Percentiles rank a stretch among this genome's conserved stretches.
Conservation (phyloP, 176 grass and related monocot genomes). For the Zoysia japonica region DNA sequence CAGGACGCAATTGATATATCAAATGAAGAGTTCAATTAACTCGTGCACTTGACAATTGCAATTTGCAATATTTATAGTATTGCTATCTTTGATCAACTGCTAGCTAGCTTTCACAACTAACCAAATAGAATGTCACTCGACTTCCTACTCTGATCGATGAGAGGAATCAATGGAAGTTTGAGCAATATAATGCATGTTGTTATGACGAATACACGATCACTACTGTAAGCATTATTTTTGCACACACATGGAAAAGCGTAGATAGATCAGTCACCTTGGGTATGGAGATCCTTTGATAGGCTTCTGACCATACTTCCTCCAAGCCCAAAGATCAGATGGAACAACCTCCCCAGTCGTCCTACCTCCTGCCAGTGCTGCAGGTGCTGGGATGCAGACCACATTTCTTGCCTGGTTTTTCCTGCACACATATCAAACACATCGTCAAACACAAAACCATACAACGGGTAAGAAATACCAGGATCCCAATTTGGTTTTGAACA, state of each 20-base stretch:
- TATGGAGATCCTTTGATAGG: conserved; percentile 99
- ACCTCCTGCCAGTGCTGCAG: conserved; percentile 50
- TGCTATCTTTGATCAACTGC: conserved; percentile 43
- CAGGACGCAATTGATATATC: conserved; percentile 15
- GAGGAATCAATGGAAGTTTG: conserved; percentile 47
- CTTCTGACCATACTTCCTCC: conserved; percentile 99
- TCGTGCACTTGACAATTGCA: conserved; percentile 31
- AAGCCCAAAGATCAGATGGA: conserved; percentile 98
- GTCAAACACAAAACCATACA: conserved; percentile 18
- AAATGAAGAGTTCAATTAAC: conserved; percentile 20
- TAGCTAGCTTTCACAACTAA: conserved; percentile 31
- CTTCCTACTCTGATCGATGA: conserved; percentile 28
- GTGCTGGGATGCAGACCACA: conserved; percentile 94
- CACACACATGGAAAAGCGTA: conserved; percentile 25
- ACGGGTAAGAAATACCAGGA: not conserved
- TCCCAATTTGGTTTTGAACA: not conserved
- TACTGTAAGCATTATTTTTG: conserved; percentile 2
- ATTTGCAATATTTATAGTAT: conserved; percentile 30
- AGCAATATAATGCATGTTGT: conserved; percentile 32
- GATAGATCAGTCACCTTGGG: conserved; percentile 46
- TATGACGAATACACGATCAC: conserved; percentile 32
- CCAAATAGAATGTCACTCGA: conserved; percentile 17
- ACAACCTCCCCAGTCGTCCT: conserved; percentile 79
- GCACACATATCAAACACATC: conserved; percentile 38
- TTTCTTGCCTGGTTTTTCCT: conserved; percentile 96